Conservation (phyloP, 164 flowering plant species). For the grape (Vitis vinifera) region ASM3070453v1 NC_081807.1:17021501-17022000, state of each 20-base stretch:
- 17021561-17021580: neutral
- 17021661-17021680: neutral
- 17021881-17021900: neutral
- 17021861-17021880: neutral
- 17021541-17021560: neutral
- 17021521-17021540: neutral
- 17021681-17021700: neutral
- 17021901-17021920: neutral
- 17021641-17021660: neutral
- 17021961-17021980: neutral
- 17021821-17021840: slow-evolving; percentile 80
- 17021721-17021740: neutral
- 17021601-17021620: neutral
- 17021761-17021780: neutral
- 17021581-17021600: neutral
- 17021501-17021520: too few relatives aligned
- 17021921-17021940: neutral
- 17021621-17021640: neutral
- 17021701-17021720: neutral
- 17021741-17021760: neutral
- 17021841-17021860: slow-evolving; percentile 39
- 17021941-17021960: neutral
- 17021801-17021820: slow-evolving; percentile 77
- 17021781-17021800: slow-evolving; percentile 32
- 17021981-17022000: too few relatives aligned